Base-by-base conservation (phyloP, 805 yeast species). In the Saccharomycopsis fermentans region DNA sequence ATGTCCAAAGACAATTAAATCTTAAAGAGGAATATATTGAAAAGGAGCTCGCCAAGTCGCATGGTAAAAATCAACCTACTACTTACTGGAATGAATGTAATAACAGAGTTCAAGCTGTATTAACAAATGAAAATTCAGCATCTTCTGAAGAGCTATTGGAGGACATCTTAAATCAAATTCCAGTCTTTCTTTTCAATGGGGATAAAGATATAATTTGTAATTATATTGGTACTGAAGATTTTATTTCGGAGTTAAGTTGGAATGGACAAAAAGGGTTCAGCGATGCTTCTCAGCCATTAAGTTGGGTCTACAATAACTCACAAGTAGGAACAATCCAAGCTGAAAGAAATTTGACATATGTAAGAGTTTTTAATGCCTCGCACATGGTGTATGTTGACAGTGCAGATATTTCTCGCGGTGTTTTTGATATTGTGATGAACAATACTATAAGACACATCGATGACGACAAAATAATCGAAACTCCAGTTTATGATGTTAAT, bases 201-300 rank as follows among this genome's bases (percentile, higher is more conserved):
- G 90, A 87, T 64, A 81, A 84, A 64, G 99, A 94, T 71, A 78
- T 89, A 52, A 87, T 94, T 58, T 94, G 99, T 73, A 94, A 94
- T 67, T 80, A 82, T 66, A 65, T 78, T 48, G 96, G 97, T 24
- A 83, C 89, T 1, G 85, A 86, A 64, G 76, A 78, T 64, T 71
- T 87, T 69, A 83, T 91, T 53, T 69, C 77, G 6, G 74, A 80
- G 52, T 65, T 94, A 69, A 70, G 71, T 2, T 87, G 96, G 90
- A 81, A 80, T 61, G 58, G 68, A 21, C 65, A 58, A 89, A 66
- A 59, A 0, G 86, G 88, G 43, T 75, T 74, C 58, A 65, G 75
- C 6, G 72, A 72, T 3, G 74, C 63, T 21, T 58, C 65, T 1
- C 54, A 56, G 2, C 60, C 61, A 5, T 57, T 65, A 12, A 70